These are phyloP conservation scores for Crithidia thermophila DNA, from an alignment of 208 protist species.

Conservation along the genomic window DNA sequence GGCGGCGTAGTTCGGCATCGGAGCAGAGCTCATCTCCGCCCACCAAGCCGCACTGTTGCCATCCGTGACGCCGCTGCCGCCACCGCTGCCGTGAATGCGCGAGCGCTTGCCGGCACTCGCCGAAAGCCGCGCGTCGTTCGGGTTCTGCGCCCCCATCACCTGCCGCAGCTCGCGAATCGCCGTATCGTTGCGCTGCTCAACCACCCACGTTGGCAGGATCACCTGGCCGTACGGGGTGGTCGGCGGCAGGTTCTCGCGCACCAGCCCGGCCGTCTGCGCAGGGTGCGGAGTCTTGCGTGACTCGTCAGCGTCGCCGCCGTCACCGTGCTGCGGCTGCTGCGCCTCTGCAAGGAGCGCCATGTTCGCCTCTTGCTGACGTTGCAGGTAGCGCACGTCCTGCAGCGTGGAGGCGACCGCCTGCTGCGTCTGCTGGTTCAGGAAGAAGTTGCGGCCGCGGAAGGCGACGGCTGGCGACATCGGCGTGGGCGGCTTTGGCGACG, in stretches of 20 bases:
- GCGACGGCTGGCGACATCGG: conserved; percentile 22
- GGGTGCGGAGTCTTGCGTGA: conserved; percentile 31
- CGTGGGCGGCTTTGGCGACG: conserved; percentile 5
- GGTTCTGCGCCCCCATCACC: conserved; percentile 76
- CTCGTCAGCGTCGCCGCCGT: conserved; percentile 9
- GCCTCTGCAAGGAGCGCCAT: conserved; percentile 27
- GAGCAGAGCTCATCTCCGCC: conserved; percentile 80
- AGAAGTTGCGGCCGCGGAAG: conserved; percentile 51
- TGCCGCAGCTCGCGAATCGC: conserved; percentile 86
- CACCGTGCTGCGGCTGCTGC: conserved; percentile 3
- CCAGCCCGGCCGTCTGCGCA: conserved; percentile 9
- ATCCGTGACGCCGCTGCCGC: conserved; percentile 20
- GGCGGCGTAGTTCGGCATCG: conserved; percentile 76
- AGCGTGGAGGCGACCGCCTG: conserved; percentile 43
- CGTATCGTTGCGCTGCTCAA: conserved; percentile 90
- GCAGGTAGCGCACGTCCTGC: conserved; percentile 56
- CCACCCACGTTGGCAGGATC: conserved; percentile 81
- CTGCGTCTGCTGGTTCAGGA: conserved; percentile 39
- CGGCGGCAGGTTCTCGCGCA: conserved; percentile 38
- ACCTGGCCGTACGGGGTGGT: conserved; percentile 81
- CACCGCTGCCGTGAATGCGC: conserved; percentile 45
- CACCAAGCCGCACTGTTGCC: conserved; percentile 72
- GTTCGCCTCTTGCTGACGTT: conserved; percentile 40
- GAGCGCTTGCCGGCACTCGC: conserved; percentile 36
- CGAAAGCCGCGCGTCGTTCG: conserved; percentile 62